phyloP scores from a whole-genome alignment of 179 eudicot genomes.

The Vitellaria paradoxa region DNA sequence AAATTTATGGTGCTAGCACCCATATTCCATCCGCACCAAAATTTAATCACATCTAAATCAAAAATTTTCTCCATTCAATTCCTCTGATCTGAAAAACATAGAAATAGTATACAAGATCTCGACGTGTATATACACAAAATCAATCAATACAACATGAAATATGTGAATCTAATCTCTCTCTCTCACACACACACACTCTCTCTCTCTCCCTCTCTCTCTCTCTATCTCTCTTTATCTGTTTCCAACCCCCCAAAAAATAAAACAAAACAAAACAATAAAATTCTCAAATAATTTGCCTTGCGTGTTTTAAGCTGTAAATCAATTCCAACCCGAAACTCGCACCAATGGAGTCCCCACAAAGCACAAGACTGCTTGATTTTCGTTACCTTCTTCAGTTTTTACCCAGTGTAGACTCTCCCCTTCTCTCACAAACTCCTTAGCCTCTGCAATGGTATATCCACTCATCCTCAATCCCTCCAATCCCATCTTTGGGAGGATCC shows the following conservation, averaged over 20 bases:
- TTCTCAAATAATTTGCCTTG: not conserved
- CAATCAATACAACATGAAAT: not conserved
- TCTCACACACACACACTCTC: no score
- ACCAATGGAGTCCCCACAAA: conserved; percentile 33
- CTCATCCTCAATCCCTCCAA: conserved; percentile 20
- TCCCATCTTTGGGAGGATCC: not conserved
- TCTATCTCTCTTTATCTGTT: no score
- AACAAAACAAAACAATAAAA: no score
- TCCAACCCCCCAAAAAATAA: not conserved
- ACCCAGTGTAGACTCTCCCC: conserved; percentile 21
- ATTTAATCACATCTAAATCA: no score
- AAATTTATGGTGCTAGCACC: no score
- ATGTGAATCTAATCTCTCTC: not conserved
- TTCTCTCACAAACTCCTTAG: conserved; percentile 27
- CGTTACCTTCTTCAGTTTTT: conserved; percentile 18
- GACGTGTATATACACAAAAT: not conserved
- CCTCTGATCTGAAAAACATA: no score
- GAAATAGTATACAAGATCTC: not conserved
- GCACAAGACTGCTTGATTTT: conserved; percentile 27
- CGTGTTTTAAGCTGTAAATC: not conserved
- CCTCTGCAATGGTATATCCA: conserved; percentile 21
- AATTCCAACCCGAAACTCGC: conserved; percentile 34
- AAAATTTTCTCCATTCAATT: no score
- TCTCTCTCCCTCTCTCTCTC: not conserved
- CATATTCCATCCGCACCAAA: no score